Percentiles rank a stretch among this genome's conserved stretches.
Conservation (phyloP, 371 early-diverging fungal species). For the Saksenaea oblongispora region DNA sequence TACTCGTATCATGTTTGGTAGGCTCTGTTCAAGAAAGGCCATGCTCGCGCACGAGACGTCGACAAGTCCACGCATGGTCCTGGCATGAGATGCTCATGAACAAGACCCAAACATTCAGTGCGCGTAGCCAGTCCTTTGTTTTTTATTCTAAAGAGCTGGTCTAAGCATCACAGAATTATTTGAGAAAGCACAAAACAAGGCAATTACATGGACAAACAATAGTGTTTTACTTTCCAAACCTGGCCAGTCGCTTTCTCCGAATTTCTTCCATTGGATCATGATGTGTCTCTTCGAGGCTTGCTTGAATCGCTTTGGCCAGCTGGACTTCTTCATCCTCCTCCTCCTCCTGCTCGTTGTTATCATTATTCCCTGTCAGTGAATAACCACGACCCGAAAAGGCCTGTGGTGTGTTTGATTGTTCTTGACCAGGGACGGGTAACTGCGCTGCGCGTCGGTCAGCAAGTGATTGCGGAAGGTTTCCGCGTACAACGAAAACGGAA, state of each 20-base stretch:
- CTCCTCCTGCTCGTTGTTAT: slow-evolving; percentile 1
- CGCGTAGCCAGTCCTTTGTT: too few species aligned
- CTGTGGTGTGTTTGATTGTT: slow-evolving; percentile 3
- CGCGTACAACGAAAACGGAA: slow-evolving; percentile 41
- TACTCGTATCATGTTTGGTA: too few species aligned
- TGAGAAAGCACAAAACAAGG: too few species aligned
- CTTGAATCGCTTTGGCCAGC: slow-evolving; percentile 37
- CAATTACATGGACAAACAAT: neutral
- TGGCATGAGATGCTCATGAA: too few species aligned
- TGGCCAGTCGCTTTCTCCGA: slow-evolving; percentile 33
- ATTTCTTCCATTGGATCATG: slow-evolving; percentile 32
- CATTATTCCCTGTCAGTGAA: slow-evolving; percentile 11
- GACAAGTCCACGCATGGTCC: too few species aligned
- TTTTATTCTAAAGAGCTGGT: too few species aligned
- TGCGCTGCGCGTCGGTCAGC: slow-evolving; percentile 29
- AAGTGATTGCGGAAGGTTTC: slow-evolving; percentile 15
- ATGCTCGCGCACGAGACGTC: too few species aligned
- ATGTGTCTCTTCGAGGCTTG: slow-evolving; percentile 25
- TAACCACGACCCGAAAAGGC: slow-evolving; percentile 36
- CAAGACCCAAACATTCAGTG: too few species aligned
- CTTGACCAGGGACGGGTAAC: slow-evolving; percentile 13
- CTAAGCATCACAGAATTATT: too few species aligned
- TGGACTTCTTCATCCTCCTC: slow-evolving; percentile 30
- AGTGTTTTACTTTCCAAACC: slow-evolving; percentile 26
- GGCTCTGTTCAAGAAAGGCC: too few species aligned